Evolutionary conservation across 352 stramenopile species (phyloP).

Genomic region (Phytophthora ramorum): DNA sequence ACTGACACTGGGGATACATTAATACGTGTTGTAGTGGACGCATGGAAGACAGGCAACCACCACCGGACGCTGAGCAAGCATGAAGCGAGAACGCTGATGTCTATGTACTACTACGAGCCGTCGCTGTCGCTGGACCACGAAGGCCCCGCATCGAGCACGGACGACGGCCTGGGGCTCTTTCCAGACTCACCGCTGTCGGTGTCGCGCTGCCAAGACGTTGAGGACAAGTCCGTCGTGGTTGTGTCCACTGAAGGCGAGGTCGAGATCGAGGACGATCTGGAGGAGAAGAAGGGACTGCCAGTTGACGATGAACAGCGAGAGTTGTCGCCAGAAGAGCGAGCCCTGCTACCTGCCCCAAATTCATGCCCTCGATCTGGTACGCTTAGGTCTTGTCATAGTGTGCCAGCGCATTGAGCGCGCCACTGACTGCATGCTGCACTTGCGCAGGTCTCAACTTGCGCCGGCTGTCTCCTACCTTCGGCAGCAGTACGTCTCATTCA

Average conservation of each 20-base stretch:
- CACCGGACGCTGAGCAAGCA: constrained; percentile 22
- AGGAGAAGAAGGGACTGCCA: constrained; percentile 5
- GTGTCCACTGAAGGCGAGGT: constrained; percentile 30
- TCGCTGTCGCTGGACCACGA: constrained; percentile 45
- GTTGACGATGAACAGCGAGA: constrained; percentile 12
- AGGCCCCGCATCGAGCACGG: constrained; percentile 23
- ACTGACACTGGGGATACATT: not conserved
- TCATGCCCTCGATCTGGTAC: constrained; percentile 43
- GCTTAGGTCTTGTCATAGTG: not conserved
- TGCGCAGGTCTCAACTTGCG: constrained; percentile 36
- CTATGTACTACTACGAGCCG: constrained; percentile 48
- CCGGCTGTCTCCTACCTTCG: constrained; percentile 34
- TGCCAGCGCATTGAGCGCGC: not conserved
- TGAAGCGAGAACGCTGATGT: constrained; percentile 41
- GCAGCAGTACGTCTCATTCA: constrained; percentile 25
- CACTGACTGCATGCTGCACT: constrained; percentile 9
- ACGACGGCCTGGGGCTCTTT: constrained; percentile 21
- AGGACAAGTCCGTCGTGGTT: constrained; percentile 33
- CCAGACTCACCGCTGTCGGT: constrained; percentile 24
- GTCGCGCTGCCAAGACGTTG: constrained; percentile 6
- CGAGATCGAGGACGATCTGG: constrained; percentile 19
- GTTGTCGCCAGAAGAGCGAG: constrained; percentile 22
- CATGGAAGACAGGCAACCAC: constrained; percentile 35
- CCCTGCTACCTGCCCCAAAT: constrained; percentile 36
- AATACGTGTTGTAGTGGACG: constrained; percentile 18